Evolutionary conservation across 768 basidiomycete species (phyloP), one percentile per base, ranked within the genome.

Genomic region (Lentinula detonsa): DNA sequence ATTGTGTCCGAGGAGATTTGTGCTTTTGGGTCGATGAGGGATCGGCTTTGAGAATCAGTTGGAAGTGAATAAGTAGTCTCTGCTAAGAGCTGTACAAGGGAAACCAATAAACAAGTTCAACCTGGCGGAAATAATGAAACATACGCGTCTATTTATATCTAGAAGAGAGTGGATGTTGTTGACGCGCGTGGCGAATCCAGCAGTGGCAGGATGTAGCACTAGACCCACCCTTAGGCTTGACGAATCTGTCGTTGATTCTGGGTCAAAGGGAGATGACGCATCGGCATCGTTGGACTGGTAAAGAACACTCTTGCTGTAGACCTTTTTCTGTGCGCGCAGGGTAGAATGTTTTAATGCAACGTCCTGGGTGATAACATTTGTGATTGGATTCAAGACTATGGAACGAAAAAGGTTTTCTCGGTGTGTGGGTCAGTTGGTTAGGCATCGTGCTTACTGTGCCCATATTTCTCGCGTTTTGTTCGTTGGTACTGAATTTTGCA

Each of bases 1-100:
- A 91, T 81, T 2, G 87, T 88, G 70, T 96, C 93, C 5, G 79
- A 72, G 1, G 93, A 95, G 62, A 95, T 91, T 65, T 91, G 90
- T 2, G 90, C 88, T 65, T 86, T 90, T 11, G 86, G 78, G 67
- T 95, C 90, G 54, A 95, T 90, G 49, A 90, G 77, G 3, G 82
- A 78, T 37, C 85, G 80, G 65, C 82, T 83, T 68, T 85, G 84
- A 0, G 85, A 81, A 63, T 88, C 83, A 4, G 79, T 78, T 0
- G 87, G 85, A 4, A 86, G 72, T 18, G 75, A 72, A 58, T 84
- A 89, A 8, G 79, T 75, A 3, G 78, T 74, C 48, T 77, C 75
- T 5, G 78, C 73, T 34, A 87, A 75, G 62, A 86, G 78, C 89
- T 86, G 63, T 57, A 37, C 9, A 8, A 48, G 33, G 23, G 18